Conservation (phyloP, 2,329 filamentous ascomycete genomes). For the Tetracladium maxilliforme region DNA sequence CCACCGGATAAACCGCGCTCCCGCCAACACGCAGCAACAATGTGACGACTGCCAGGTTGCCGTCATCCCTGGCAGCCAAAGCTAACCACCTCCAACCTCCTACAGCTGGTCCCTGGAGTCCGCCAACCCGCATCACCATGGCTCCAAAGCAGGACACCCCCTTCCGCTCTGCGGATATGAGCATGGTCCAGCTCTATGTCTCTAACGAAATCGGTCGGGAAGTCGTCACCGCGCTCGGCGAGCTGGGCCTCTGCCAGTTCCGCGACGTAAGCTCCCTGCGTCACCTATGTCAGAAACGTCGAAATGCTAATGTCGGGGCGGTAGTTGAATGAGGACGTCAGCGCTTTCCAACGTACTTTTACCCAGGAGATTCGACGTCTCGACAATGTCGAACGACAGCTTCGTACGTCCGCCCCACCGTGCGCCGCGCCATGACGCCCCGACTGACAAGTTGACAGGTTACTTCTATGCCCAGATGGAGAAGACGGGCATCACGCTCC, state of each 20-base stretch:
- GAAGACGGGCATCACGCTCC: constrained; percentile 72
- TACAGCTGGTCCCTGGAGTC: too few relatives aligned
- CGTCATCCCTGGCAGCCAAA: too few relatives aligned
- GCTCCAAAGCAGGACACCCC: constrained; percentile 70
- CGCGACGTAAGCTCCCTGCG: constrained; percentile 54
- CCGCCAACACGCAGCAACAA: too few relatives aligned
- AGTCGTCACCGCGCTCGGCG: constrained; percentile 89
- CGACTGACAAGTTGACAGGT: constrained; percentile 30
- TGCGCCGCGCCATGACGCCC: too few relatives aligned
- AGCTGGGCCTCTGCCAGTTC: constrained; percentile 93
- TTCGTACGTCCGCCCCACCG: constrained; percentile 67
- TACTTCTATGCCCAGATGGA: constrained; percentile 97
- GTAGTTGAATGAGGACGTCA: constrained; percentile 83
- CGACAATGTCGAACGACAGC: constrained; percentile 95
- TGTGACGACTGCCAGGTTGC: too few relatives aligned
- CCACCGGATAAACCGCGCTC: too few relatives aligned
- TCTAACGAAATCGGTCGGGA: constrained; percentile 97
- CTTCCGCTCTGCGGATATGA: constrained; percentile 99
- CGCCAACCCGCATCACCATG: constrained; percentile 37
- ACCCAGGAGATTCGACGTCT: constrained; percentile 94
- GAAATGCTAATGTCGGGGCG: too few relatives aligned
- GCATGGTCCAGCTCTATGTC: constrained; percentile 98
- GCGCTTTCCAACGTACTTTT: constrained; percentile 91
- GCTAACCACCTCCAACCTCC: too few relatives aligned
- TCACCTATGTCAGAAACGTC: constrained; percentile 6